Conservation (phyloP, 495 filamentous ascomycete species). For the Aspergillus biplanus region DNA sequence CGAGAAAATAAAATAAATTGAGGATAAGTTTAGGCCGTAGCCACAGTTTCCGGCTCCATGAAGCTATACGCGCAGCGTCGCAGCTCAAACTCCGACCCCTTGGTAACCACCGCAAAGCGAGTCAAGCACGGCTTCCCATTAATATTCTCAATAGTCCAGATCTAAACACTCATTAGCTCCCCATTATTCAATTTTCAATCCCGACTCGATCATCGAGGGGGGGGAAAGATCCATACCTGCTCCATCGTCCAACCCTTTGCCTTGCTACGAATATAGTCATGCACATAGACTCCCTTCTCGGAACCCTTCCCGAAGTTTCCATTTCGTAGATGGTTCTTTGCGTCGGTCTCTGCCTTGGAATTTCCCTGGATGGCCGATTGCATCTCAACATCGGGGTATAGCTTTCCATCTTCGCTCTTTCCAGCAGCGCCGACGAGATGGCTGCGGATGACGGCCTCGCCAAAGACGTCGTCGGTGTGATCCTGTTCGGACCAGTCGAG, state of each 20-base stretch:
- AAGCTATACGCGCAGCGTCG: neutral
- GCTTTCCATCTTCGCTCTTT: neutral
- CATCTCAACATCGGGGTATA: neutral
- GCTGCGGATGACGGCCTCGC: neutral
- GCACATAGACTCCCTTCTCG: neutral
- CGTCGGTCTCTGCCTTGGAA: neutral
- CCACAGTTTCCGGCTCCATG: neutral
- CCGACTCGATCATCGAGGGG: neutral
- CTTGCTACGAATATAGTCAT: conserved; percentile 5
- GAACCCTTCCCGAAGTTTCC: neutral
- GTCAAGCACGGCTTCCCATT: neutral
- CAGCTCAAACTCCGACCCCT: neutral
- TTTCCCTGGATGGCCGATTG: neutral
- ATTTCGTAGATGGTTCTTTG: conserved; percentile 2
- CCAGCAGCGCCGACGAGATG: neutral
- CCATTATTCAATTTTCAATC: neutral
- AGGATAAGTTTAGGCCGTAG: neutral
- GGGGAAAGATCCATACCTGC: neutral
- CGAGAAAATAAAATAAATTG: neutral
- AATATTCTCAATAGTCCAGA: neutral
- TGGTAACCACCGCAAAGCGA: neutral
- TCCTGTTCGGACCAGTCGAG: neutral
- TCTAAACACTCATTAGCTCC: neutral
- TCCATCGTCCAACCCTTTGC: neutral
- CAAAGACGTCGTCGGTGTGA: conserved; percentile 5